Evolutionary conservation across 2,329 filamentous ascomycete genomes (phyloP).

Genomic region (Penicillium sp.): DNA sequence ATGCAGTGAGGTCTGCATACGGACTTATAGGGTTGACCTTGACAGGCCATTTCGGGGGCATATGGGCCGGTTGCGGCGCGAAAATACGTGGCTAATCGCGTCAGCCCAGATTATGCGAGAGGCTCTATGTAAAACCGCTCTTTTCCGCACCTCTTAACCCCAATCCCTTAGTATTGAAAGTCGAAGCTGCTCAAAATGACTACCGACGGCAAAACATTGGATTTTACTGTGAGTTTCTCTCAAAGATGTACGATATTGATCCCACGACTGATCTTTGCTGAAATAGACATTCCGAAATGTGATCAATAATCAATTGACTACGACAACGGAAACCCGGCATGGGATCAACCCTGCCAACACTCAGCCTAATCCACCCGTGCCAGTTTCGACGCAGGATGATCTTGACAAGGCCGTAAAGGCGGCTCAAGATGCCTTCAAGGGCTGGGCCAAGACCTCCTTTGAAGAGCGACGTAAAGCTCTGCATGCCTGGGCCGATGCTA

Average conservation of each 20-base stretch:
- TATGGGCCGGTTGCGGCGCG: neutral
- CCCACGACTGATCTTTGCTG: neutral
- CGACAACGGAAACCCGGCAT: constrained; percentile 48
- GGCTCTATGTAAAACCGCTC: neutral
- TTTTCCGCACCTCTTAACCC: too few species aligned
- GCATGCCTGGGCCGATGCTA: constrained; percentile 33
- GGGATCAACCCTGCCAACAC: constrained; percentile 54
- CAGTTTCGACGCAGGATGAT: constrained; percentile 50
- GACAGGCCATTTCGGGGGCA: too few species aligned
- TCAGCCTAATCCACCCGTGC: constrained; percentile 52
- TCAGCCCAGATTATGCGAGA: neutral
- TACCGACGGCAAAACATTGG: neutral
- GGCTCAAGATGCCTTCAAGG: constrained; percentile 49
- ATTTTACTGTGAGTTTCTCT: constrained; percentile 9
- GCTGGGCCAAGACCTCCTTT: constrained; percentile 45
- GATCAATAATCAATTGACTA: constrained; percentile 51
- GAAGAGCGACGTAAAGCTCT: constrained; percentile 37
- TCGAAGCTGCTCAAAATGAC: constrained; percentile 1
- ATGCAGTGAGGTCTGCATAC: neutral
- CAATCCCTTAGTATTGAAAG: neutral
- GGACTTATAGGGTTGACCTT: neutral
- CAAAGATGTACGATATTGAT: neutral
- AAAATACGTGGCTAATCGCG: neutral
- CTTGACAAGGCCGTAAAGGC: constrained; percentile 53
- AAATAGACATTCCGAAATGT: constrained; percentile 52